These are phyloP conservation scores for Salvia hispanica DNA, from an alignment of 257 asterid species.

Conservation along the genomic window DNA sequence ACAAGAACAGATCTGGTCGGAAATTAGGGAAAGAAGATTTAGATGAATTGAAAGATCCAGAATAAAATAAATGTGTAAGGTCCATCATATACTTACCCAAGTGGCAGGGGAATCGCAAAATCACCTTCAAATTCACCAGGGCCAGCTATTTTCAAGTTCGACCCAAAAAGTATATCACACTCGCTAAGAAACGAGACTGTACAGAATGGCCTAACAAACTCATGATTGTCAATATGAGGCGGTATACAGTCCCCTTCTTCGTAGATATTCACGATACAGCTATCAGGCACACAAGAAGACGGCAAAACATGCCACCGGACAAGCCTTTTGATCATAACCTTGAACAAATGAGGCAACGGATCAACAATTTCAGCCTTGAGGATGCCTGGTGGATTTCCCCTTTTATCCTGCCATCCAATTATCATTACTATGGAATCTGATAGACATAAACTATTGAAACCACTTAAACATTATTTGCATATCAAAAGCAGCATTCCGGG, in stretches of 20 bases:
- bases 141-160: slow-evolving; percentile 55
- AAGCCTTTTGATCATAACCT: slow-evolving; percentile 72
- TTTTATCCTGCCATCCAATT: slow-evolving; percentile 53
- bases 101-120: slow-evolving; percentile 60
- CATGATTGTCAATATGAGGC: slow-evolving; percentile 88
- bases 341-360: slow-evolving; percentile 69
- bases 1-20: slow-evolving; percentile 75
- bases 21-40: slow-evolving; percentile 7
- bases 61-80: background rate
- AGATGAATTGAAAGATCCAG: background rate
- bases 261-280: slow-evolving; percentile 88
- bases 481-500: slow-evolving; percentile 23
- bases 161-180: slow-evolving; percentile 74
- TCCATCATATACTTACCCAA: slow-evolving; percentile 56
- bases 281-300: slow-evolving; percentile 75
- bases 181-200: slow-evolving; percentile 80
- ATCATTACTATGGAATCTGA: background rate
- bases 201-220: slow-evolving; percentile 82
- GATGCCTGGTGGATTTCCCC: slow-evolving; percentile 89
- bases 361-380: slow-evolving; percentile 63
- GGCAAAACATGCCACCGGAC: slow-evolving; percentile 78
- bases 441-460: slow-evolving; percentile 7
- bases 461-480: background rate
- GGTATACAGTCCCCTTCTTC: slow-evolving; percentile 94
- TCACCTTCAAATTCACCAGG: slow-evolving; percentile 85